Base-by-base conservation (phyloP, 176 grass and related monocot species). In the Bolboschoenus planiculmis region DNA sequence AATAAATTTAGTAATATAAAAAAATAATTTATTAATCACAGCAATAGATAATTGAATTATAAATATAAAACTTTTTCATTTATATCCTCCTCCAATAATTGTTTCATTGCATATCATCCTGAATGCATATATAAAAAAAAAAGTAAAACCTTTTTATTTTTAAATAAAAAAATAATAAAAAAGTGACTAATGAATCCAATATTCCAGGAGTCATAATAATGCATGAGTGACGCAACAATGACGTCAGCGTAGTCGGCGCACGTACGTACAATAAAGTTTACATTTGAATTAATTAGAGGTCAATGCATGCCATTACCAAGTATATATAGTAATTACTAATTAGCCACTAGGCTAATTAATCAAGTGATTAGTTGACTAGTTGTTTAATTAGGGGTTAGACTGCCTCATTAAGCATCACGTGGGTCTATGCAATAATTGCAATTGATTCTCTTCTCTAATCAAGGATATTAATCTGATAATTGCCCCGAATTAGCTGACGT, bases 361-460 rank as follows among this genome's bases (percentile, higher is more conserved):
- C 24, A 75, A 75, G 16, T 33, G 61, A 64, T 35, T 64, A 64
- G 61, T 73, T 73, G 40, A 73, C 47, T 47, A 73, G 2, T 44
- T 73, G 8, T 26, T 72, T 73, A 68, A 68, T 68, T 39, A 73
- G n/a, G 18, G 50, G 23, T 47, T 14, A 10, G n/a, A 46, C 11
- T 73, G 16, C 39, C 68, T 27, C 44, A 50, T 76, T 76, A 51
- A 51, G 43, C 43, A 50, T 76, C 71, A 33, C 13, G 44, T 76
- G 71, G 71, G 44, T 76, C 71, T 44, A 71, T 24, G n/a, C 39
- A 23, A 68, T 68, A 21, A 73, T 73, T 73, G 40, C 11, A 73
- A 50, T 76, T 76, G 71, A 43, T 76, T 76, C 71, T 31, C 44
- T 20, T 51, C 47, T 74, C 34, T 18, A 74, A 76, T 76, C 71